Base-by-base conservation (phyloP, 257 asterid genomes). In the Plantago major region DNA sequence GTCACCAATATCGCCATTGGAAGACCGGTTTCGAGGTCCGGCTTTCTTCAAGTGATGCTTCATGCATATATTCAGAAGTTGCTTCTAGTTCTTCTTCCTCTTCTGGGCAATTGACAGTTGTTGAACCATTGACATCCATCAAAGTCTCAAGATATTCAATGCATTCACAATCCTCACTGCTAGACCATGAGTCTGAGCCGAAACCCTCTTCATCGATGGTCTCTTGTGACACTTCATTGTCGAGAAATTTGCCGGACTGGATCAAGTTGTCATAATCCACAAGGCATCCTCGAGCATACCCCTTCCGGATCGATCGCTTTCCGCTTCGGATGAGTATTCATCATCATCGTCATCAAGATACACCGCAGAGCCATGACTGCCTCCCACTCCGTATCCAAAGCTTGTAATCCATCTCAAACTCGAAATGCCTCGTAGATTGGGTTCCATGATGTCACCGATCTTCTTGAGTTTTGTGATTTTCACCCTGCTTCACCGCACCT, bases 361-460 rank as follows among this genome's bases (percentile, higher is more conserved):
- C n/a, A n/a, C n/a, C n/a, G n/a, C n/a, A n/a, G n/a, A 57, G 67
- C 56, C 46, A 50, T 49, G 43, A 51, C 76, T 6, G 38, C 68
- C 61, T 78, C 88, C 85, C 83, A 73, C 13, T 86, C 94, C 85
- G 75, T 60, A 59, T 81, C 85, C 12, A 89, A 82, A 43, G 68
- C 76, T 57, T 67, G n/a, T 46, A 65, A 42, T 71, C 76, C 14
- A 62, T 19, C 12, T 68, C 71, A 30, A 30, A 30, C 37, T 5
- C 5, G 37, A 30, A 5, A 5, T 2, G 37, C 37, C 5, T 30
- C 37, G n/a, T 30, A 5, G 3, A 30, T 5, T 30, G 3, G 3
- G 37, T 30, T 30, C 74, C 4, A 40, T 42, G 19, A 37, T 19
- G 11, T 11, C 42, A 56, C 68, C 66, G 38, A 16, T 9, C 57